A percentile compares a stretch with the other conserved stretches of the same genome.
Evolutionary conservation across 257 asterid genomes (phyloP).

Genomic region (Primulina huaijiensis): DNA sequence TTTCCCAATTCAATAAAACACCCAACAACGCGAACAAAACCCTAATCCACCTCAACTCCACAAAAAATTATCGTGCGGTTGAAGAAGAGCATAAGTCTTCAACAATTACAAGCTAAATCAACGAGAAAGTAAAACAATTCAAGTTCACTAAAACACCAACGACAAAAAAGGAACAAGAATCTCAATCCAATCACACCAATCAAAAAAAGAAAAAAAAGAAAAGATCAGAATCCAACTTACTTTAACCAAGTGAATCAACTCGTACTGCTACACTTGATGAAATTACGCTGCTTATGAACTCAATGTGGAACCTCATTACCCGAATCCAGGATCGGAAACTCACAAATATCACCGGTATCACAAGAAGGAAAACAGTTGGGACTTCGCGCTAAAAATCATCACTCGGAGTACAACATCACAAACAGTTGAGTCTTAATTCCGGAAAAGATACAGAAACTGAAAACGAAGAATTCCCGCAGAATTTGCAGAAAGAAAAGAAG

Average conservation of each 20-base stretch:
- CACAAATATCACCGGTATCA: constrained; percentile 13
- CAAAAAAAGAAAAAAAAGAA: not conserved
- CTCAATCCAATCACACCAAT: not conserved
- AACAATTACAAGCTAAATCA: constrained; percentile 17
- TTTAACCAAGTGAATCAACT: constrained; percentile 21
- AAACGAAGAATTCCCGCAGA: constrained; percentile 23
- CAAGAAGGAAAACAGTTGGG: not conserved
- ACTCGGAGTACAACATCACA: not conserved
- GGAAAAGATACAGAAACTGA: constrained; percentile 2
- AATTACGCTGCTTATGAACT: constrained; percentile 27
- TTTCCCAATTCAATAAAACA: not conserved
- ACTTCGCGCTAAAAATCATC: constrained; percentile 16
- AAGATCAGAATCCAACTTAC: constrained; percentile 32
- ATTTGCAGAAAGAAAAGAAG: constrained; percentile 9
- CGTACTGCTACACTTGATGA: constrained; percentile 3
- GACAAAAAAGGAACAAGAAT: not conserved
- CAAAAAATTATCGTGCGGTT: constrained; percentile 4
- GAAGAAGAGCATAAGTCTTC: constrained; percentile 10
- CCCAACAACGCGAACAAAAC: constrained; percentile 27
- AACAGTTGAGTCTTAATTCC: constrained; percentile 2
- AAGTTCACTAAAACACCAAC: not conserved
- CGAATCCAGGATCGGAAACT: constrained; percentile 39
- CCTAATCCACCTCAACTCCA: constrained; percentile 29
- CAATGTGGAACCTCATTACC: constrained; percentile 21
- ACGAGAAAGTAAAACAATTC: too few species aligned